phyloP scores from a whole-genome alignment of 2,329 filamentous ascomycete species.

The Xylariaceae sp. region DNA sequence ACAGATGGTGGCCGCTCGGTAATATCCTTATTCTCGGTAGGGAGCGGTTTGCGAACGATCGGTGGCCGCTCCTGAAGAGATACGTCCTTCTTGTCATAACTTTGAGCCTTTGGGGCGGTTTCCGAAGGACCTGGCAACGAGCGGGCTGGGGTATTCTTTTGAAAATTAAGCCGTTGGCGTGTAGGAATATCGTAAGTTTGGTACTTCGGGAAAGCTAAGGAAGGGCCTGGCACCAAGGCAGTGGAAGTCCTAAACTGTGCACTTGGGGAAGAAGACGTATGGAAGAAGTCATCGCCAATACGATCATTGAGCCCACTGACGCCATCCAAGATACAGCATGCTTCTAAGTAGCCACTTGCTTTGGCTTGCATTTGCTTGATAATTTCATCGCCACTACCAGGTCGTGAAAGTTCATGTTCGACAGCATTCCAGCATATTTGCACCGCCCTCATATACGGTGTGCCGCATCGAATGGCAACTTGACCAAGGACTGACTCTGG shows the following conservation, averaged over 20 bases:
- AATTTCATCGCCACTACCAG: conserved; percentile 46
- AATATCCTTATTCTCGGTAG: not conserved
- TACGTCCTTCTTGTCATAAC: conserved; percentile 15
- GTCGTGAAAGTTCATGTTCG: conserved; percentile 54
- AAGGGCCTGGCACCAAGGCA: conserved; percentile 21
- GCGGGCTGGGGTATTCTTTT: not conserved
- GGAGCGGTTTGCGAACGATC: conserved; percentile 9
- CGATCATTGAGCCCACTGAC: conserved; percentile 54
- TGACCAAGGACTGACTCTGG: conserved; percentile 59
- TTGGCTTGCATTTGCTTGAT: conserved; percentile 51
- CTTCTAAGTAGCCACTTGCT: conserved; percentile 56
- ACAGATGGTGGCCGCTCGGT: conserved; percentile 8
- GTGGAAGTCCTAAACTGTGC: conserved; percentile 5
- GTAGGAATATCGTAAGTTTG: not conserved
- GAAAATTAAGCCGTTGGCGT: not conserved
- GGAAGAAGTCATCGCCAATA: conserved; percentile 42
- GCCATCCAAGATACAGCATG: conserved; percentile 58
- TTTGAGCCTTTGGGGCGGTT: not conserved
- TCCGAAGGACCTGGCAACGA: not conserved
- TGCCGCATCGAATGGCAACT: conserved; percentile 65
- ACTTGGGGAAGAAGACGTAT: conserved; percentile 17
- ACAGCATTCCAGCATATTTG: conserved; percentile 68
- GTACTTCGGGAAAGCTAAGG: conserved; percentile 1
- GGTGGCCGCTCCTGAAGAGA: conserved; percentile 10
- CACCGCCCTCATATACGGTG: conserved; percentile 70